These are phyloP conservation scores for Musa beccarii DNA, from an alignment of 176 grass and related monocot genomes.

Conservation along the genomic window DNA sequence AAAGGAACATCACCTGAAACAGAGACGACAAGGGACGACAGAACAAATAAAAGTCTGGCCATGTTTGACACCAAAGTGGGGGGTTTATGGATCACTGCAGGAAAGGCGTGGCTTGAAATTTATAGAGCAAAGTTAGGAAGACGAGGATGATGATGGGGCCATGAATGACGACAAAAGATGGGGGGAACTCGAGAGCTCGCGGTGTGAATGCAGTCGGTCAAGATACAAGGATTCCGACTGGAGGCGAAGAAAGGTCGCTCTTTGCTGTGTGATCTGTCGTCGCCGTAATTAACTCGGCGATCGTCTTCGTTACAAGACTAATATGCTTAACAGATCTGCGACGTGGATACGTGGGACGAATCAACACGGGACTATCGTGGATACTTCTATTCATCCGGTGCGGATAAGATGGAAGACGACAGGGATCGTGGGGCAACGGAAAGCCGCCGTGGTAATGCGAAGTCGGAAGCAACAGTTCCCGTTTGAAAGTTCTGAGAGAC, in stretches of 20 bases:
- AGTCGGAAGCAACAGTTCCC: too few species aligned
- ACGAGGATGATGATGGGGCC: too few species aligned
- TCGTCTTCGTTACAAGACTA: not conserved
- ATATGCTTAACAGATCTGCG: not conserved
- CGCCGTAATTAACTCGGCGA: too few species aligned
- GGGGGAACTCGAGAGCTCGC: too few species aligned
- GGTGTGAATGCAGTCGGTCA: too few species aligned
- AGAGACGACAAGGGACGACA: not conserved
- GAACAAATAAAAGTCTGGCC: not conserved
- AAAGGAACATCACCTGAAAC: not conserved
- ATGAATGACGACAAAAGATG: not conserved
- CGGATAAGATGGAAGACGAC: not conserved
- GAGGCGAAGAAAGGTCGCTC: too few species aligned
- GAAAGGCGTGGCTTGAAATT: not conserved
- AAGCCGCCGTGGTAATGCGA: not conserved
- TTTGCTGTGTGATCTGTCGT: too few species aligned
- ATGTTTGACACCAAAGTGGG: not conserved
- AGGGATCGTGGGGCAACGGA: not conserved
- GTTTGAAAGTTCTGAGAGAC: too few species aligned
- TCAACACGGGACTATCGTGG: not conserved
- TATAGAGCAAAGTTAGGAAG: not conserved
- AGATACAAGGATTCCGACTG: too few species aligned
- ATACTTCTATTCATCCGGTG: not conserved
- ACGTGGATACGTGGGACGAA: too few species aligned
- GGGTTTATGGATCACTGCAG: not conserved